A percentile compares a stretch with the other conserved stretches of the same genome.
phyloP scores from a whole-genome alignment of 208 protist genomes.

The Crithidia expoeki region DNA sequence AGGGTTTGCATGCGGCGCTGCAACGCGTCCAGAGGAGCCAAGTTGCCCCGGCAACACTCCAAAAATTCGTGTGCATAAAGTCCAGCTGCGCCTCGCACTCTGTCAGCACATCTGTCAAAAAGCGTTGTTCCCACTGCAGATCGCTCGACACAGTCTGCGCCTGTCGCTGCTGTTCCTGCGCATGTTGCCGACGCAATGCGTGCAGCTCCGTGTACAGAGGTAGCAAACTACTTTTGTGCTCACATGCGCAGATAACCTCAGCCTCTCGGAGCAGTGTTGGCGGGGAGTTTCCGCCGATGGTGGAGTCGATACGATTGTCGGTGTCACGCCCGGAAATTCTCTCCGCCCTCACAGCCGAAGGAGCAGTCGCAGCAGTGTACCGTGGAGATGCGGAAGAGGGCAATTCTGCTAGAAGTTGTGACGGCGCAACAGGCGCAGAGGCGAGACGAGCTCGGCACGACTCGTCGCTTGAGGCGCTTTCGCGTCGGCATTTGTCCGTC shows the following conservation, averaged over 20 bases:
- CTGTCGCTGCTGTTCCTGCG: conserved; percentile 12
- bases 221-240: conserved; percentile 41
- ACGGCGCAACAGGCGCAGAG: not conserved
- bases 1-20: conserved; percentile 26
- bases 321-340: not conserved
- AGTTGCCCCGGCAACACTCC: conserved; percentile 7
- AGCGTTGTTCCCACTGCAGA: conserved; percentile 36
- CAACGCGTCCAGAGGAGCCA: conserved; percentile 25
- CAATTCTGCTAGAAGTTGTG: not conserved
- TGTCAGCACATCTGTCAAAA: conserved; percentile 24
- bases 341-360: too few species aligned
- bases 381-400: not conserved
- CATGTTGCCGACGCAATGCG: conserved; percentile 36
- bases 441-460: not conserved
- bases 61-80: conserved; percentile 24
- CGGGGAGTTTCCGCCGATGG: not conserved
- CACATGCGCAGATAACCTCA: conserved; percentile 45
- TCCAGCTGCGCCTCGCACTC: conserved; percentile 38
- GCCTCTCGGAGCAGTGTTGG: conserved; percentile 37
- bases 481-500: not conserved
- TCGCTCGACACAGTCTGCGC: conserved; percentile 27
- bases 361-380: too few species aligned
- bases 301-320: not conserved
- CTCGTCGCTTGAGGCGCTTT: not conserved
- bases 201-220: conserved; percentile 67